Base-by-base conservation (phyloP, 495 filamentous ascomycete genomes). In the Parathielavia appendiculata region DNA sequence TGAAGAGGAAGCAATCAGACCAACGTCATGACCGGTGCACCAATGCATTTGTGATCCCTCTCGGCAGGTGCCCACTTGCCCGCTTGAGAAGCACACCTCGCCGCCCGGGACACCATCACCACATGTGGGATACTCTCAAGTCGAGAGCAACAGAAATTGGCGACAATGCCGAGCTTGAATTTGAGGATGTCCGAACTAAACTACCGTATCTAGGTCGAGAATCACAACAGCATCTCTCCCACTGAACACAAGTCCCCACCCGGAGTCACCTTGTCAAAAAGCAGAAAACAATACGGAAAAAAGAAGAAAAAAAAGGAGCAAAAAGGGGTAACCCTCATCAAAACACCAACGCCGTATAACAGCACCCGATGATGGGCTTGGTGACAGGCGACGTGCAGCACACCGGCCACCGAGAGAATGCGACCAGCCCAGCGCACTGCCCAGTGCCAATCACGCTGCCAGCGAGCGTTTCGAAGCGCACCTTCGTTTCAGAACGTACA, bases 361-460 rank as follows among this genome's bases (percentile, higher is more conserved):
- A 12, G 9, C 12, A 7, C 17, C 20, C 19, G 43, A 19, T n/a
- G 8, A 10, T 41, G 65, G 70, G 69, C 67, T 57, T 73, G 71
- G 66, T 56, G 70, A 66, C 68, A 73, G 68, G 54, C 69, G 71
- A 71, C 70, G 57, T 60, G 71, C 72, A 68, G 65, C 68, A 59
- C 30, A 54, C 51, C 67, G 71, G 65, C 63, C 61, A 30, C 62
- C 70, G 51, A 16, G 65, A 65, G 74, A 76, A 76, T 73, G 73
- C 69, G 74, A 76, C 74, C 74, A 76, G 74, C 73, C 74, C 65
- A n/a, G n/a, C n/a, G n/a, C n/a, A n/a, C n/a, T n/a, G 69, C 66
- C 70, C 72, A 68, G 34, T 61, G 51, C 13, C 23, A 1, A 26
- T 14, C 57, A 60, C 56, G 52, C 19, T 62, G 39, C 48, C 36